These are phyloP conservation scores for Trypanosoma melophagium DNA, from an alignment of 208 protist genomes.

Conservation along the genomic window DNA sequence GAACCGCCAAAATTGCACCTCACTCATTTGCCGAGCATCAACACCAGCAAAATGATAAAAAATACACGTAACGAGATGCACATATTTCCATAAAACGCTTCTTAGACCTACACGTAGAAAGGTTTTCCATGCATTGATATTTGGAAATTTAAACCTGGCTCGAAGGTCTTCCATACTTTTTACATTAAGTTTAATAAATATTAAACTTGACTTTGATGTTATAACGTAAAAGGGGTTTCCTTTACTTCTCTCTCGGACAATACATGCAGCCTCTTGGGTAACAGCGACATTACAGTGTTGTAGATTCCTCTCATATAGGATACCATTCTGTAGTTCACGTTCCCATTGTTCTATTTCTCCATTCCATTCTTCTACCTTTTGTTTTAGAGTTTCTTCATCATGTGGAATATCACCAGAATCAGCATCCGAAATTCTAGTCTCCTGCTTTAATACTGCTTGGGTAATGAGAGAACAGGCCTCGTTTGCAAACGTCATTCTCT, in stretches of 20 bases:
- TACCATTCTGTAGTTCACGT: background rate
- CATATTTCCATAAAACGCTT: constrained; percentile 44
- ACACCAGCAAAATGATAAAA: constrained; percentile 75
- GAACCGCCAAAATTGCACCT: constrained; percentile 84
- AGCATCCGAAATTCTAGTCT: background rate
- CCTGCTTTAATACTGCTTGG: too few species aligned
- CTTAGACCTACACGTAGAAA: constrained; percentile 38
- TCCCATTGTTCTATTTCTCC: constrained; percentile 14
- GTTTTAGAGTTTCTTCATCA: constrained; percentile 14
- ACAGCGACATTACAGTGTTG: constrained; percentile 21
- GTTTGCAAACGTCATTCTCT: background rate
- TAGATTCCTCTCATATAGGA: constrained; percentile 15
- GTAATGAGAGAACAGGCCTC: background rate
- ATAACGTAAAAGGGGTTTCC: constrained; percentile 53
- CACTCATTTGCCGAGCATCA: constrained; percentile 52
- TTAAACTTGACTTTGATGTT: constrained; percentile 27
- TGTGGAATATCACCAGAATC: background rate
- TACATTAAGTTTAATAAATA: constrained; percentile 51
- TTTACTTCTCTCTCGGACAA: constrained; percentile 42
- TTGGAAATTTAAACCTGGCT: constrained; percentile 22
- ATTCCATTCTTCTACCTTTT: constrained; percentile 14
- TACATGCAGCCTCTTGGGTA: constrained; percentile 24
- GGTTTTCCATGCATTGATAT: constrained; percentile 44
- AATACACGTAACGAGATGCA: constrained; percentile 42
- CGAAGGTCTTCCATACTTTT: constrained; percentile 57